Evolutionary conservation across 1,284 basidiomycete genomes (phyloP), one percentile per base, ranked within the genome.

Genomic region (Microbotryomycetes sp.): DNA sequence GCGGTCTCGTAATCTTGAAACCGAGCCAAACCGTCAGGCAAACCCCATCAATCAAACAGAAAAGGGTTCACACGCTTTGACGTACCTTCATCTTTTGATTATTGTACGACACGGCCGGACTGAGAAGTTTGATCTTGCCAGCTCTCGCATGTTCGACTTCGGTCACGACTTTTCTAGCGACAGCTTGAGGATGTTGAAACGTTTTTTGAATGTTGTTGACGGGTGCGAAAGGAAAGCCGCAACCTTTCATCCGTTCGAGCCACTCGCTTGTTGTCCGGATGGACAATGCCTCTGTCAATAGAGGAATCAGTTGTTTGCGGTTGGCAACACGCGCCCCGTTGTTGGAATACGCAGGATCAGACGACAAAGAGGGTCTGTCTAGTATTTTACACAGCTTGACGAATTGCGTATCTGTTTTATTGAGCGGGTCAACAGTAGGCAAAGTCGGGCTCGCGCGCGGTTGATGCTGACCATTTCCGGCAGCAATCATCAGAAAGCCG

Each of bases 121-220:
- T 85, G 3, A 91, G 87, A 60, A 97, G 79, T 76, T 90, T 91
- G 75, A 97, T 81, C 71, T 80, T 86, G 9, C 93, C 58, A 29
- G 53, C 57, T 26, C 61, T 28, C n/a, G 66, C 64, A 61, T 71
- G 74, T 49, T 87, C 79, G 26, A 89, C 78, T 67, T 85, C 83
- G 35, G 81, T 78, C 1, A 82, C 80, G 51, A 85, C 79, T 41
- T 78, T 77, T 35, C 87, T 77, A 9, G 85, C 86, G 57, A 84
- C 71, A 2, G 84, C 88, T 77, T 97, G 93, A 2, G 91, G 89
- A 76, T 97, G 93, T 48, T 84, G 82, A 73, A 97, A 97, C 1
- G 93, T 93, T 73, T 92, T 85, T 53, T 81, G 74, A 65, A 97
- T 90, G 70, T 91, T 88, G 75, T 96, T 94, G 78, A 97, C 94